Evolutionary conservation across 1,284 basidiomycete species (phyloP), one percentile per base, ranked within the genome.

Genomic region (Ustilago vetiveriae): DNA sequence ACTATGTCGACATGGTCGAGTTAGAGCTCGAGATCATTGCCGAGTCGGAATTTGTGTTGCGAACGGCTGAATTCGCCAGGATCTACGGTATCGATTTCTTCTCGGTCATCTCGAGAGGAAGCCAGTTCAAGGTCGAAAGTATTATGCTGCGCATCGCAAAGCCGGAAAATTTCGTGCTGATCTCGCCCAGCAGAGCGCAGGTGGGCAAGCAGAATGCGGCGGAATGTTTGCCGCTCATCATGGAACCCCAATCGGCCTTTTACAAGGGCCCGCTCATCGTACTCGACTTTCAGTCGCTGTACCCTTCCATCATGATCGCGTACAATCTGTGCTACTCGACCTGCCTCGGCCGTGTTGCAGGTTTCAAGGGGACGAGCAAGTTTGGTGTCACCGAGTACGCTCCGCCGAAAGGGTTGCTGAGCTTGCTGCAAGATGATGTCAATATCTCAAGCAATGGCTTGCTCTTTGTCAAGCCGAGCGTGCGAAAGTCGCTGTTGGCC

Each of bases 61-160:
- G 80, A n/a, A 81, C 79, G 8, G 78, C 78, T 5, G 95, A 98
- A 82, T 97, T 97, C 75, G 94, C 95, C 17, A 88, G 95, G 13
- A 92, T 98, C 13, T 97, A 97, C 73, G 95, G 95, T 0, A 90
- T 98, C 44, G 95, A 98, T 83, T 98, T 98, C 82, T 92, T 90
- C 79, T 96, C 94, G 0, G 94, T 98, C 38, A 88, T 97, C 57
- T 93, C 89, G 69, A 88, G 96, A 27, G 95, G 95, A 1, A 95
- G 92, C 3, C 95, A 98, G 76, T 98, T 93, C 86, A 98, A 98
- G 84, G 95, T 98, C 19, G 95, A 98, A 84, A 94, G 93, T 0
- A 95, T 98, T 84, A 90, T 98, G 89, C 93, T 96, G 82, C 89
- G 94, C 22, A 93, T 98, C 45, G 92, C 92, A n/a, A 98, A 98